Evolutionary conservation across 768 basidiomycete species (phyloP).

Genomic region (Leccinum truebloodii): DNA sequence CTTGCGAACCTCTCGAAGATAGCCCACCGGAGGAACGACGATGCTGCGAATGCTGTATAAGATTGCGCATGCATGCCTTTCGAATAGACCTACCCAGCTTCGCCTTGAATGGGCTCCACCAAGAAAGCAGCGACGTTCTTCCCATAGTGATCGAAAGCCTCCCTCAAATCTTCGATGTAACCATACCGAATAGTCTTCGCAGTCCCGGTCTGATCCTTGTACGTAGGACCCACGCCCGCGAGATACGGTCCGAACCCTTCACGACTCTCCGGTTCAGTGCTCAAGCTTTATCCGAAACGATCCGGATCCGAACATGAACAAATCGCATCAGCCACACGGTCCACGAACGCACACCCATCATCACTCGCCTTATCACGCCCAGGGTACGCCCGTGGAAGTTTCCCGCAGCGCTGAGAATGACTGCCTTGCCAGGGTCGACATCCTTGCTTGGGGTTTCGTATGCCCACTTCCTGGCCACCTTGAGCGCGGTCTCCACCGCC

Average conservation of each 20-base stretch:
- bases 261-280: conserved; percentile 90
- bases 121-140: conserved; percentile 88
- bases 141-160: conserved; percentile 79
- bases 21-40: conserved; percentile 87
- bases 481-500: conserved; percentile 96
- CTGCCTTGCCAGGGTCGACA: conserved; percentile 59
- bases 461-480: conserved; percentile 96
- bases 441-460: conserved; percentile 81
- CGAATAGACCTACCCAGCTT: conserved; percentile 74
- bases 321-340: background rate
- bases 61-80: background rate
- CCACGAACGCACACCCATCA: background rate
- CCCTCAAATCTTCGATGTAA: conserved; percentile 76
- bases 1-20: conserved; percentile 72
- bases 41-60: conserved; percentile 52
- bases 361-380: conserved; percentile 73
- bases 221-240: conserved; percentile 79
- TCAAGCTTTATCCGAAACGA: conserved; percentile 59
- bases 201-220: conserved; percentile 50
- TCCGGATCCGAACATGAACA: background rate
- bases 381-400: conserved; percentile 97
- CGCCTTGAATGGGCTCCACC: conserved; percentile 98
- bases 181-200: conserved; percentile 77
- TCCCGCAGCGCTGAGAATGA: conserved; percentile 81
- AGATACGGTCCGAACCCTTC: conserved; percentile 91